Evolutionary conservation across 768 basidiomycete genomes (phyloP).

Genomic region (Mycena alexandri): DNA sequence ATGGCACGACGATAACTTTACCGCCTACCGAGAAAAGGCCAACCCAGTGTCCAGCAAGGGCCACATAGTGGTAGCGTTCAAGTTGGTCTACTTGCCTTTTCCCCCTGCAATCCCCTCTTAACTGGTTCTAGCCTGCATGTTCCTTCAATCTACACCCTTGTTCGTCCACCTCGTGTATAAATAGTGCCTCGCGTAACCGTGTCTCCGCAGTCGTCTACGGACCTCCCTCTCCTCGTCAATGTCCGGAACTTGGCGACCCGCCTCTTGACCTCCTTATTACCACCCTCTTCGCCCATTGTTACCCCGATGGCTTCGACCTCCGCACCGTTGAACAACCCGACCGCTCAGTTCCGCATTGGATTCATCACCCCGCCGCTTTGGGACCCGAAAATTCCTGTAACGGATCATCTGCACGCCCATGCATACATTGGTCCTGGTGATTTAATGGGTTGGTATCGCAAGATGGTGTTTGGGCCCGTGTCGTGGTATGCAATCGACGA

Average conservation of each 20-base stretch:
- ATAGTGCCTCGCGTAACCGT: conserved; percentile 18
- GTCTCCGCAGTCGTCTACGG: conserved; percentile 71
- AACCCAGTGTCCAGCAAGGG: conserved; percentile 81
- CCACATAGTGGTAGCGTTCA: conserved; percentile 82
- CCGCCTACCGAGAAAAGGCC: conserved; percentile 76
- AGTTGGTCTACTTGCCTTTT: conserved; percentile 56
- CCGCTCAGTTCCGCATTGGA: conserved; percentile 69
- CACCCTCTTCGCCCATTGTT: conserved; percentile 47
- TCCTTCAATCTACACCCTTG: conserved; percentile 80
- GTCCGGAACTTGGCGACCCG: conserved; percentile 70
- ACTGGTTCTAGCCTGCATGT: conserved; percentile 71
- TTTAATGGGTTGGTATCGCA: conserved; percentile 79
- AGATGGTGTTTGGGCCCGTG: conserved; percentile 72
- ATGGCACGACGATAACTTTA: conserved; percentile 84
- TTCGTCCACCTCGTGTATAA: conserved; percentile 50
- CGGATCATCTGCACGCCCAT: conserved; percentile 84
- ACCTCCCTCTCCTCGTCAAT: conserved; percentile 77
- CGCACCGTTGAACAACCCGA: conserved; percentile 47
- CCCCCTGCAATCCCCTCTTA: conserved; percentile 3
- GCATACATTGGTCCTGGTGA: conserved; percentile 77
- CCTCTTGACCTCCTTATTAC: conserved; percentile 63
- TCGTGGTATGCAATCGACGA: conserved; percentile 86
- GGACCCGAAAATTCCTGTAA: conserved; percentile 83
- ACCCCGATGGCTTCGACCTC: conserved; percentile 51
- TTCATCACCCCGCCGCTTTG: conserved; percentile 86